Evolutionary conservation across 1,284 basidiomycete genomes (phyloP).

Genomic region (Papiliotrema laurentii): DNA sequence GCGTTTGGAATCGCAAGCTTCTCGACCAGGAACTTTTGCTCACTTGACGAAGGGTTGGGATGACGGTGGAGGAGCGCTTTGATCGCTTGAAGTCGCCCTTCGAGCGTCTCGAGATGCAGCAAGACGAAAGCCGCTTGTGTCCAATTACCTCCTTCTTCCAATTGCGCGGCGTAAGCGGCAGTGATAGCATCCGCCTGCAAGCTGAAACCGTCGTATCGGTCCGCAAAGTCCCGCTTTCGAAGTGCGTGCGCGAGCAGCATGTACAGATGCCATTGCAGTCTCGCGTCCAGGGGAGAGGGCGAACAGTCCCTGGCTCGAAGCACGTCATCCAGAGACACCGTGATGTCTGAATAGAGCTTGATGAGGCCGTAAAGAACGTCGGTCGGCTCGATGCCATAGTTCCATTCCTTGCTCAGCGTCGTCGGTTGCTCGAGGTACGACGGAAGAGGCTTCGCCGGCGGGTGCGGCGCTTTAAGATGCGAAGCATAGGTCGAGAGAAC

Average conservation of each 20-base stretch:
- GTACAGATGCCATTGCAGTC: constrained; percentile 90
- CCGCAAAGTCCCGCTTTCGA: constrained; percentile 75
- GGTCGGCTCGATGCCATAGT: constrained; percentile 30
- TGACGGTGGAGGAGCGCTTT: constrained; percentile 75
- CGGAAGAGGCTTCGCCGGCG: constrained; percentile 61
- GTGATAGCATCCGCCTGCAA: constrained; percentile 77
- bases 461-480: constrained; percentile 48
- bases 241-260: constrained; percentile 79
- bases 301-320: constrained; percentile 67
- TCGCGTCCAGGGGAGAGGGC: constrained; percentile 70
- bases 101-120: constrained; percentile 75
- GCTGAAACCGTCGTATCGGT: constrained; percentile 71
- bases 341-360: constrained; percentile 61
- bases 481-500: constrained; percentile 66
- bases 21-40: constrained; percentile 67
- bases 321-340: constrained; percentile 52
- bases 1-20: constrained; percentile 71
- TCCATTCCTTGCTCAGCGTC: constrained; percentile 43
- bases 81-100: constrained; percentile 71
- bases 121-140: constrained; percentile 85
- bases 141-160: constrained; percentile 76
- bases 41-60: constrained; percentile 63
- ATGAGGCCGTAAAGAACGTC: constrained; percentile 84
- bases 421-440: constrained; percentile 57
- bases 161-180: constrained; percentile 77